Evolutionary conservation across 1,284 basidiomycete genomes (phyloP).

Genomic region (Dichomitus squalens): DNA sequence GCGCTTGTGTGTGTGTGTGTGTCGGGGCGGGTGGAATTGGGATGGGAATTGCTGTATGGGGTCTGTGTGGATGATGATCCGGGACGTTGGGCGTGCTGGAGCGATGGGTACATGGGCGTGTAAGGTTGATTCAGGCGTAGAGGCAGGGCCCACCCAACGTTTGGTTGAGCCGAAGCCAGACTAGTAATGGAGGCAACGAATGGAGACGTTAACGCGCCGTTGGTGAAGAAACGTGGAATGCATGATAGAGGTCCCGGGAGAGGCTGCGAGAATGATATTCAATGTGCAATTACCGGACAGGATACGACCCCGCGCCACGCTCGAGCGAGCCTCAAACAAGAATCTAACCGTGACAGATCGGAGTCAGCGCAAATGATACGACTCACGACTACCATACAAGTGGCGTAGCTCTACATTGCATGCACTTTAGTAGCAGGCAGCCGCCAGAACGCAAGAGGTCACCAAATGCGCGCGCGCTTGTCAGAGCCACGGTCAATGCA

Average conservation of each 20-base stretch:
- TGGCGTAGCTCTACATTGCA: conserved; percentile 1
- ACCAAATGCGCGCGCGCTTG: too few relatives aligned
- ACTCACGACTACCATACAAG: too few relatives aligned
- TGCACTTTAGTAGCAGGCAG: background rate
- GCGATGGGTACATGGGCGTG: background rate
- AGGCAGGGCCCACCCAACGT: too few relatives aligned
- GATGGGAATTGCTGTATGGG: too few relatives aligned
- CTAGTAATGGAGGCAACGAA: background rate
- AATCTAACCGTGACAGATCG: too few relatives aligned
- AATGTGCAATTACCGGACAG: too few relatives aligned
- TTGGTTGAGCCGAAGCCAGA: background rate
- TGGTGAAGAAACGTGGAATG: background rate
- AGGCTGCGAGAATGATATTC: too few relatives aligned
- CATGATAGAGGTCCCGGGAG: background rate
- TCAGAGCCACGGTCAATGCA: too few relatives aligned
- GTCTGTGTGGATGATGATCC: background rate
- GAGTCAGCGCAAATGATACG: too few relatives aligned
- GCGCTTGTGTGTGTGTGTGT: background rate
- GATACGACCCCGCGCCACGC: too few relatives aligned
- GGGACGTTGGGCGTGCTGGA: too few relatives aligned
- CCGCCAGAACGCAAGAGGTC: background rate
- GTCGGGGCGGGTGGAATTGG: background rate
- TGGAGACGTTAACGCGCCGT: background rate
- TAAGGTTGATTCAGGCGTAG: background rate
- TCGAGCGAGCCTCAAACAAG: too few relatives aligned